A percentile compares a stretch with the other conserved stretches of the same genome.
Evolutionary conservation across 202 grass and related monocot species (phyloP).

Genomic region (Cymbopogon flexuosus): DNA sequence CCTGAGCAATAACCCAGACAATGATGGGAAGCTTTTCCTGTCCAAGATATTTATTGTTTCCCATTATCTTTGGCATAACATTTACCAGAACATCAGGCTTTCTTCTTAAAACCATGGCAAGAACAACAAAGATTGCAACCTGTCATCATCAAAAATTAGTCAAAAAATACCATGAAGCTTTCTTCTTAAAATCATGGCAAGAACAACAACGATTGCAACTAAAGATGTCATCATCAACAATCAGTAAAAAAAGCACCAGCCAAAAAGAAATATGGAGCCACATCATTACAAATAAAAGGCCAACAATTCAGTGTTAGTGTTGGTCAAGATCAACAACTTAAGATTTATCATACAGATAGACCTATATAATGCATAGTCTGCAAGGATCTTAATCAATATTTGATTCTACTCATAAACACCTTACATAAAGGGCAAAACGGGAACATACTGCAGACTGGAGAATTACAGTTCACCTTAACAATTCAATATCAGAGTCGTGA

Average conservation of each 20-base stretch:
- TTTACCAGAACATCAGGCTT: conserved; percentile 68
- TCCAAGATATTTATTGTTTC: conserved; percentile 75
- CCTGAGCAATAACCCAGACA: conserved; percentile 88
- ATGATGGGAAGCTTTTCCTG: conserved; percentile 87
- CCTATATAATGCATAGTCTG: not conserved
- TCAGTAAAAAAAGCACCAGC: not conserved
- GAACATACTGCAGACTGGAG: not conserved
- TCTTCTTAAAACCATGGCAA: conserved; percentile 81
- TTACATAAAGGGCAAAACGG: not conserved
- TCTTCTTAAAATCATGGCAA: conserved; percentile 80
- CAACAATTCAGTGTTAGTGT: not conserved
- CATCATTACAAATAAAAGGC: conserved; percentile 12
- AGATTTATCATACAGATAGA: not conserved
- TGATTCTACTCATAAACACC: not conserved
- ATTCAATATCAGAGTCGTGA: not conserved
- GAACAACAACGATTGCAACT: conserved; percentile 92
- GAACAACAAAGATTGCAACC: conserved; percentile 93
- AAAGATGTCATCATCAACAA: conserved; percentile 23
- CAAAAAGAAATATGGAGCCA: not conserved
- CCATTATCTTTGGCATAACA: conserved; percentile 65
- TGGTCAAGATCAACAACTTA: not conserved
- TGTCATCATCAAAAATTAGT: conserved; percentile 13
- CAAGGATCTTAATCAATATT: not conserved
- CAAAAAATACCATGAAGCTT: conserved; percentile 49
- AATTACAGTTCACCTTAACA: conserved; percentile 2